Percentiles rank a stretch among this genome's conserved stretches.
Conservation (phyloP, 1,284 basidiomycete genomes). For the Trichosporon sp. region DNA sequence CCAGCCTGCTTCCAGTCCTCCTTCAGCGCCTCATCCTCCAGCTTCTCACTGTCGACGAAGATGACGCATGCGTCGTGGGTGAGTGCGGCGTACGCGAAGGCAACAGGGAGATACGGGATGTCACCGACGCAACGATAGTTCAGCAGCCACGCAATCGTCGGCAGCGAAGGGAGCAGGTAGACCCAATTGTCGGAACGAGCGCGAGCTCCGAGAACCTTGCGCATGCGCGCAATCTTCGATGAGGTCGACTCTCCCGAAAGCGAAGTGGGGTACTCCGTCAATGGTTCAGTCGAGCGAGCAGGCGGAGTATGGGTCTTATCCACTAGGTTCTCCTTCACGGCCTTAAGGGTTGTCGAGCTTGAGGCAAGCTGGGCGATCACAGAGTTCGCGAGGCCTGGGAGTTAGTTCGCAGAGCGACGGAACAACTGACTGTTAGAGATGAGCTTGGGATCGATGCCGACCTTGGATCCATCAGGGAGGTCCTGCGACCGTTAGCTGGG, state of each 20-base stretch:
- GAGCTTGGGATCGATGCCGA: conserved; percentile 88
- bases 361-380: conserved; percentile 57
- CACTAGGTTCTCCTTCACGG: conserved; percentile 69
- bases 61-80: conserved; percentile 60
- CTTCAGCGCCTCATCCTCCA: conserved; percentile 45
- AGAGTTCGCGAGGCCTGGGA: conserved; percentile 32
- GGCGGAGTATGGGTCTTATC: conserved; percentile 81
- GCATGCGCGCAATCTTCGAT: conserved; percentile 44
- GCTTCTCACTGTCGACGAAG: conserved; percentile 50
- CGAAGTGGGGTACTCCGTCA: conserved; percentile 73
- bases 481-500: conserved; percentile 53
- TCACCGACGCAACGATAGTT: conserved; percentile 76
- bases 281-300: conserved; percentile 65
- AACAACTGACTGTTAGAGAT: conserved; percentile 66
- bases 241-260: conserved; percentile 65
- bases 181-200: conserved; percentile 46
- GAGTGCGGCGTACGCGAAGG: conserved; percentile 80
- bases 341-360: conserved; percentile 65
- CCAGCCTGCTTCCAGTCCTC: conserved; percentile 58
- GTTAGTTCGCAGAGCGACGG: not conserved
- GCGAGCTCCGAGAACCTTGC: conserved; percentile 45
- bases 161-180: conserved; percentile 57
- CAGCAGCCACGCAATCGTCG: conserved; percentile 69
- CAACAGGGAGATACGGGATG: conserved; percentile 83
- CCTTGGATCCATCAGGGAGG: conserved; percentile 62